A percentile compares a stretch with the other conserved stretches of the same genome.
phyloP scores from a whole-genome alignment of 2,329 filamentous ascomycete genomes.

The Huntiella omanensis region DNA sequence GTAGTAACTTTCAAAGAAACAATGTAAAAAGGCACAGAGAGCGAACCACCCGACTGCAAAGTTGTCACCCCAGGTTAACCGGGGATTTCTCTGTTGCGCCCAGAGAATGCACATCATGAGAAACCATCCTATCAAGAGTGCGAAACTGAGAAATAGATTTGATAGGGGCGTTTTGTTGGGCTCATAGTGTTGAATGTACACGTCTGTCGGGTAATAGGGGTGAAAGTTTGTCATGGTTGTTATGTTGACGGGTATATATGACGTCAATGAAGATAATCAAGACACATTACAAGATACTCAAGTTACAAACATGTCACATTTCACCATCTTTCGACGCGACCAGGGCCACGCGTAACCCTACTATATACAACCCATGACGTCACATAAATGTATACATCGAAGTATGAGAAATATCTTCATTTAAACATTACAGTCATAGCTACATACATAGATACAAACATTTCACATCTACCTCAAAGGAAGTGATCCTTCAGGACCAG shows the following conservation, averaged over 20 bases:
- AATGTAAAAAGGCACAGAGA: slow-evolving; percentile 42
- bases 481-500: background rate
- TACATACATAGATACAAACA: too few species aligned
- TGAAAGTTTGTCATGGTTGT: slow-evolving; percentile 22
- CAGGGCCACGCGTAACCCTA: too few species aligned
- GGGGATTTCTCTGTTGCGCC: background rate
- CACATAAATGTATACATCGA: too few species aligned
- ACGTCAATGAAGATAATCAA: too few species aligned
- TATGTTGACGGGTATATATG: background rate
- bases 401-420: too few species aligned
- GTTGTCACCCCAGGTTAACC: background rate
- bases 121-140: slow-evolving; percentile 1
- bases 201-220: slow-evolving; percentile 52
- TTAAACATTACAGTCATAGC: too few species aligned
- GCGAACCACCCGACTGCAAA: slow-evolving; percentile 6
- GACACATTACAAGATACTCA: too few species aligned
- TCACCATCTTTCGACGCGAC: too few species aligned
- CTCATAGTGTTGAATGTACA: slow-evolving; percentile 41
- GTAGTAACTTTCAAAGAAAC: slow-evolving; percentile 71
- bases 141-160: background rate
- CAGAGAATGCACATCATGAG: background rate
- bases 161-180: slow-evolving; percentile 39
- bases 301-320: too few species aligned
- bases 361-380: too few species aligned
- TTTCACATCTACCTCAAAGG: too few species aligned